Evolutionary conservation across 1,139 yeast species (phyloP), one percentile per base, ranked within the genome.

Genomic region (Zygoascus meyerae): DNA sequence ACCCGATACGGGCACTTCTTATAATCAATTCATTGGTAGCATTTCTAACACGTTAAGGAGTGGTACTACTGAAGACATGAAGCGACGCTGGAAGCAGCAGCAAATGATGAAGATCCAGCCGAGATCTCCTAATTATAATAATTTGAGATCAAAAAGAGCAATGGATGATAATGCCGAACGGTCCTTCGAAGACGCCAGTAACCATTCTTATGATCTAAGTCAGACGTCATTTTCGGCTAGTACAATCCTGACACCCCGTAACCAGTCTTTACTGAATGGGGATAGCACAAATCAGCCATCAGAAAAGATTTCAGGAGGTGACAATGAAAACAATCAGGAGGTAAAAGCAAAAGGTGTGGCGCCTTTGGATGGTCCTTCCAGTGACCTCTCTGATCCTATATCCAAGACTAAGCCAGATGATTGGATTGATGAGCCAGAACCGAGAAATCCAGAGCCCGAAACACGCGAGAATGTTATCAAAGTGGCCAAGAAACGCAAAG

Each of bases 21-120:
- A 35, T 18, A 15, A 15, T 5, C 39, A 35, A 29, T 35, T 18
- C 21, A 12, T 35, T 11, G 39, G 39, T n/a, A 35, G 30, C 21
- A 35, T 35, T 8, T n/a, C 18, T n/a, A 29, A 17, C 30, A 15
- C 14, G 12, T n/a, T 35, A 29, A 16, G 18, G 7, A 26, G 21
- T 15, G 39, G 39, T n/a, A 18, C 39, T 9, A 14, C 39, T 2
- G 29, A 11, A 11, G 39, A 35, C 9, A 35, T 35, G 39, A 35
- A 35, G 39, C 39, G 21, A 14, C 39, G 21, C 16, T 11, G 18
- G n/a, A n/a, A 29, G 18, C 30, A 35, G 3, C 18, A 35, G 8
- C 29, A 35, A 10, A 17, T 11, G 30, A 11, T 35, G 11, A 35
- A 35, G 30, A 35, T n/a, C 14, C 39, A 35, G 30, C 11, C 30